Conservation (phyloP, 768 basidiomycete species). For the Vishniacozyma victoriae region DNA sequence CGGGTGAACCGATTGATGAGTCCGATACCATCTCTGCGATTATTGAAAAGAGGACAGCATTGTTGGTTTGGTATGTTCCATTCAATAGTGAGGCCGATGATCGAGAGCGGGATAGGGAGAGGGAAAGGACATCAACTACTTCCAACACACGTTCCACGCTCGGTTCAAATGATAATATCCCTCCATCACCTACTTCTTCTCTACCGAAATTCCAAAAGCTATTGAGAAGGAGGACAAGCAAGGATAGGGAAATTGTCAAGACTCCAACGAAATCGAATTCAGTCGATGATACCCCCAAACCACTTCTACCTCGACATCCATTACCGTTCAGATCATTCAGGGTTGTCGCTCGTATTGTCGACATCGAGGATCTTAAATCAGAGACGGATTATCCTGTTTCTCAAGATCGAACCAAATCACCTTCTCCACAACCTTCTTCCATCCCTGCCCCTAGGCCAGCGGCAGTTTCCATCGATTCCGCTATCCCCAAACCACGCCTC, state of each 20-base stretch:
- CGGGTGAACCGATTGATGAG: constrained; percentile 38
- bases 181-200: constrained; percentile 10
- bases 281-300: not conserved
- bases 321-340: constrained; percentile 60
- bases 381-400: constrained; percentile 3
- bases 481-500: not conserved
- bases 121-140: constrained; percentile 14
- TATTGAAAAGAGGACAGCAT: constrained; percentile 42
- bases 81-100: constrained; percentile 46
- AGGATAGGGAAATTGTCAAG: constrained; percentile 21
- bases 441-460: not conserved
- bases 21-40: constrained; percentile 42
- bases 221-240: constrained; percentile 30
- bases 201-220: constrained; percentile 40
- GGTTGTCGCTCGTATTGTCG: constrained; percentile 67
- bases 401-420: not conserved
- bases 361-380: constrained; percentile 61
- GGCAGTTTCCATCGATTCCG: not conserved
- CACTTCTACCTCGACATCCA: constrained; percentile 4
- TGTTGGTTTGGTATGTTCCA: constrained; percentile 74
- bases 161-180: not conserved
- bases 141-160: constrained; percentile 6
- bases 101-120: constrained; percentile 8
- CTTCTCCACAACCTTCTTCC: not conserved
- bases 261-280: not conserved